phyloP scores from a whole-genome alignment of 164 flowering plant species.

The Liquidambar formosana region DNA sequence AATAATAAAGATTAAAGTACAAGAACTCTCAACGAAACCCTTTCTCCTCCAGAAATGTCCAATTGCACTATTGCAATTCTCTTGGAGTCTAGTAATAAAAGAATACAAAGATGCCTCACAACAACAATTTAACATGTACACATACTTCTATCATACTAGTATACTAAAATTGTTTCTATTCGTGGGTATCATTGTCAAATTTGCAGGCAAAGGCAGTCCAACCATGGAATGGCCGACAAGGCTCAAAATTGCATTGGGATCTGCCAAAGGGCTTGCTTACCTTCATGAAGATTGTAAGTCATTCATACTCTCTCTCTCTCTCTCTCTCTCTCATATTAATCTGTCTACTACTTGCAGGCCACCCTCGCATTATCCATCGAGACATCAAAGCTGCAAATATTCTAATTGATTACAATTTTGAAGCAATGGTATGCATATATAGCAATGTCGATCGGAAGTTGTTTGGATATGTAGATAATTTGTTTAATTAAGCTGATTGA shows the following conservation, averaged over 20 bases:
- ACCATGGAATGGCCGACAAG: slow-evolving; percentile 63
- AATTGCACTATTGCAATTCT: too few species aligned
- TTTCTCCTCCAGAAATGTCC: too few species aligned
- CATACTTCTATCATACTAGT: too few species aligned
- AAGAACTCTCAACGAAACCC: too few species aligned
- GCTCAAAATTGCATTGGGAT: slow-evolving; percentile 68
- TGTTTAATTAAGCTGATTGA: not conserved
- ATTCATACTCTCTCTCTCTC: slow-evolving; percentile 3
- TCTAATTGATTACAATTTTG: slow-evolving; percentile 60
- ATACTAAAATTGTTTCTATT: not conserved
- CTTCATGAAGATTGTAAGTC: slow-evolving; percentile 86
- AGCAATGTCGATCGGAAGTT: too few species aligned
- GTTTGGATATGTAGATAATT: not conserved
- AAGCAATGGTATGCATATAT: slow-evolving; percentile 57
- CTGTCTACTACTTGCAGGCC: slow-evolving; percentile 42
- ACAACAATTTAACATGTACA: too few species aligned
- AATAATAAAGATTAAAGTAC: too few species aligned
- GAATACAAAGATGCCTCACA: too few species aligned
- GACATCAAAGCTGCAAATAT: slow-evolving; percentile 83
- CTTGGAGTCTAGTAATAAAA: too few species aligned
- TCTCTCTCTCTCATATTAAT: not conserved
- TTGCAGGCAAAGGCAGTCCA: slow-evolving; percentile 47
- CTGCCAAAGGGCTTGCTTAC: slow-evolving; percentile 86
- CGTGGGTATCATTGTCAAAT: not conserved
- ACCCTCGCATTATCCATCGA: slow-evolving; percentile 82